phyloP scores from a whole-genome alignment of 371 early-diverging fungal genomes.

The Capniomyces stellatus region DNA sequence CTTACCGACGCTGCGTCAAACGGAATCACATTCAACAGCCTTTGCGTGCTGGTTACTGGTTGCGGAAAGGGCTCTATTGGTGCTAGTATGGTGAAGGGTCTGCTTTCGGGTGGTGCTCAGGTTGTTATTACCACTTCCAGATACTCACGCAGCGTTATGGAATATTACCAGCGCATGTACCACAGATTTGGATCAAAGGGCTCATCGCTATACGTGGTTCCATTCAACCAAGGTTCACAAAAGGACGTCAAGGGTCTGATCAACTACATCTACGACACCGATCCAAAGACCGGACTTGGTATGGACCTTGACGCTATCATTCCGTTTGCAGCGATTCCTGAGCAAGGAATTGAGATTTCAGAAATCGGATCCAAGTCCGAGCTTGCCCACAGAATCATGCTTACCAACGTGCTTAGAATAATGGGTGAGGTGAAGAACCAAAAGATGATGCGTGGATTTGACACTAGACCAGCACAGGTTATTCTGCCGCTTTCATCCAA shows the following conservation, averaged over 20 bases:
- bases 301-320: slow-evolving; percentile 89
- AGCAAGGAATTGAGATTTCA: slow-evolving; percentile 74
- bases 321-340: slow-evolving; percentile 90
- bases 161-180: slow-evolving; percentile 79
- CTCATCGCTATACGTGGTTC: slow-evolving; percentile 74
- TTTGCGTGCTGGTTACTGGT: slow-evolving; percentile 76
- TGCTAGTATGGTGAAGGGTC: slow-evolving; percentile 64
- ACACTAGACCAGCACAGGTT: slow-evolving; percentile 80
- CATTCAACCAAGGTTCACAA: slow-evolving; percentile 86
- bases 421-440: slow-evolving; percentile 47
- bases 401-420: slow-evolving; percentile 29
- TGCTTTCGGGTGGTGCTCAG: slow-evolving; percentile 78
- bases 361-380: slow-evolving; percentile 72
- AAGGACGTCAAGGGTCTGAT: slow-evolving; percentile 64
- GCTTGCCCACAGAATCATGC: slow-evolving; percentile 48
- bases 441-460: slow-evolving; percentile 60
- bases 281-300: slow-evolving; percentile 52
- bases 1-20: slow-evolving; percentile 47
- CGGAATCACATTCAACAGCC: slow-evolving; percentile 66
- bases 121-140: slow-evolving; percentile 87
- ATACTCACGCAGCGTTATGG: slow-evolving; percentile 61
- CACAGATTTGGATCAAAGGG: slow-evolving; percentile 75
- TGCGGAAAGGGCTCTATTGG: slow-evolving; percentile 87
- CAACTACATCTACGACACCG: slow-evolving; percentile 65
- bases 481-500: slow-evolving; percentile 85